Conservation (phyloP, 1,139 yeast genomes). For the Pichia terricola region DNA sequence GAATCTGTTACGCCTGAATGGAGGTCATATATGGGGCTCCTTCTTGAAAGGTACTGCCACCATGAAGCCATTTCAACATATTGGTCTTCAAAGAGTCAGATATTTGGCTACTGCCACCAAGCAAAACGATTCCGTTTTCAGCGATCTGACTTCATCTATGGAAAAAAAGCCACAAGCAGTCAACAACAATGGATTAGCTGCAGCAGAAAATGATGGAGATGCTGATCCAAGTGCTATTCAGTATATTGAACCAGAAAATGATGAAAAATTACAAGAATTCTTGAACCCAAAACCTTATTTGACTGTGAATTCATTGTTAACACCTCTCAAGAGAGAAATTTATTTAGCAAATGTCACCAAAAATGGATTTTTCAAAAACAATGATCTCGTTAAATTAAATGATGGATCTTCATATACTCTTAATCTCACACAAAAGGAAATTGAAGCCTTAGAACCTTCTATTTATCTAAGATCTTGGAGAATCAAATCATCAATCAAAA, state of each 20-base stretch:
- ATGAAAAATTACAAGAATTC: conserved; percentile 32
- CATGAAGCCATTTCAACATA: no score
- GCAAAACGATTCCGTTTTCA: conserved; percentile 15
- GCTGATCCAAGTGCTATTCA: conserved; percentile 5
- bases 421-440: conserved; percentile 51
- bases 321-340: conserved; percentile 66
- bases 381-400: conserved; percentile 43
- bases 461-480: conserved; percentile 69
- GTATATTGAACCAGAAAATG: conserved; percentile 27
- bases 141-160: conserved; percentile 15
- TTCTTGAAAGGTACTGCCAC: no score
- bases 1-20: no score
- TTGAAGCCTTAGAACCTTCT: conserved; percentile 76
- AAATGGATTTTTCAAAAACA: conserved; percentile 70
- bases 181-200: conserved; percentile 4
- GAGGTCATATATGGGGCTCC: no score
- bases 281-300: conserved; percentile 32
- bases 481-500: conserved; percentile 77
- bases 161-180: neutral
- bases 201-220: conserved; percentile 7
- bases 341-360: conserved; percentile 51
- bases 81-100: neutral
- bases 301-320: conserved; percentile 39
- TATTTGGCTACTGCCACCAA: conserved; percentile 3
- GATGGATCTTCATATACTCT: conserved; percentile 37